Evolutionary conservation across 495 filamentous ascomycete genomes (phyloP).

Genomic region (Tuber microsphaerosporum): DNA sequence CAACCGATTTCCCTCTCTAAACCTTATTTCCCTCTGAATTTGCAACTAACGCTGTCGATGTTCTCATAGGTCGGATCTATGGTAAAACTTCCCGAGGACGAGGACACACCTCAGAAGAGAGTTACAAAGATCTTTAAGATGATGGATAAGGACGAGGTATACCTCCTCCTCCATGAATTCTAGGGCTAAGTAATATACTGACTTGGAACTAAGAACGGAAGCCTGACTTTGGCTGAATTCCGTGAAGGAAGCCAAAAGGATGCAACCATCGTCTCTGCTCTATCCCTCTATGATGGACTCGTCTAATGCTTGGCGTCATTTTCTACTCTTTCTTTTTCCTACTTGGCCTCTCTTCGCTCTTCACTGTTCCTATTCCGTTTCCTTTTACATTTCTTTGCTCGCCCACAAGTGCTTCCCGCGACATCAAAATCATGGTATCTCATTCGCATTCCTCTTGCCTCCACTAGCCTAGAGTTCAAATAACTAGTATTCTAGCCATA

Average conservation of each 20-base stretch:
- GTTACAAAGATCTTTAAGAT: conserved; percentile 97
- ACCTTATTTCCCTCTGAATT: neutral
- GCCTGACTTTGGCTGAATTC: conserved; percentile 72
- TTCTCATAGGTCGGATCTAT: conserved; percentile 79
- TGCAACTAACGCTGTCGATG: conserved; percentile 19
- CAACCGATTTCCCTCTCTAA: neutral
- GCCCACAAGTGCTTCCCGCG: neutral
- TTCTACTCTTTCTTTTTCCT: neutral
- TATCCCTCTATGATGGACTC: conserved; percentile 92
- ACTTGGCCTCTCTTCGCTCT: neutral
- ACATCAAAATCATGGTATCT: neutral
- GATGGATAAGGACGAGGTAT: conserved; percentile 99
- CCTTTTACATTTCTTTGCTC: conserved; percentile 11
- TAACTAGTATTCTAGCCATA: neutral
- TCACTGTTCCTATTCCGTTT: conserved; percentile 7
- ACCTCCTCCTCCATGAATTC: conserved; percentile 61
- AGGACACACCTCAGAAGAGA: conserved; percentile 97
- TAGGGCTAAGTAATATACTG: neutral
- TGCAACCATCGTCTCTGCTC: conserved; percentile 95
- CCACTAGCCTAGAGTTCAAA: neutral
- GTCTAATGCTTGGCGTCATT: conserved; percentile 50
- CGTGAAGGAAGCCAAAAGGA: conserved; percentile 98
- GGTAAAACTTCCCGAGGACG: conserved; percentile 97
- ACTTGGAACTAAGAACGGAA: conserved; percentile 33
- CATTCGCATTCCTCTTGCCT: neutral